Percentiles rank a stretch among this genome's conserved stretches.
Conservation (phyloP, 768 basidiomycete genomes). For the Amanita fuliginea region DNA sequence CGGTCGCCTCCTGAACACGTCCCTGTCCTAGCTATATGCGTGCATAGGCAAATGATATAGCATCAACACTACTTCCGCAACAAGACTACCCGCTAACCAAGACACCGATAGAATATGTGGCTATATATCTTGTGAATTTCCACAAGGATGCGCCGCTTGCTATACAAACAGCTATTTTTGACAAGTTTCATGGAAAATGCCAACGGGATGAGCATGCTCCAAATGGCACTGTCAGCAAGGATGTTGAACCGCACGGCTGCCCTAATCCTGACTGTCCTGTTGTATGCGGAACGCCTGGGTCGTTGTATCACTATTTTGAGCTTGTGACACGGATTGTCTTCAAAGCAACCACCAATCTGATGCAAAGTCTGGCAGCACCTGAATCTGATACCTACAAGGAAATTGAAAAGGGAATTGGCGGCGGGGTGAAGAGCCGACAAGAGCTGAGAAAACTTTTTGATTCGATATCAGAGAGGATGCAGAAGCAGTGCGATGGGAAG, state of each 20-base stretch:
- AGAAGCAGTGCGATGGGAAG: slow-evolving; percentile 33
- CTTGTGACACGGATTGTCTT: slow-evolving; percentile 38
- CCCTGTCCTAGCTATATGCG: slow-evolving; percentile 1
- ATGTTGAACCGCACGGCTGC: slow-evolving; percentile 55
- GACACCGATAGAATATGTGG: slow-evolving; percentile 22
- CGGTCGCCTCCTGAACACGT: background rate
- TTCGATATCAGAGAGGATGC: slow-evolving; percentile 18
- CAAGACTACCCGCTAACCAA: slow-evolving; percentile 3
- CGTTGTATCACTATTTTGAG: slow-evolving; percentile 57
- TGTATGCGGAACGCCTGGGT: slow-evolving; percentile 76
- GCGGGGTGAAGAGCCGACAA: slow-evolving; percentile 5
- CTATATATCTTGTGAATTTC: slow-evolving; percentile 38
- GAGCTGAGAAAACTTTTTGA: slow-evolving; percentile 21
- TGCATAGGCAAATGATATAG: slow-evolving; percentile 8
- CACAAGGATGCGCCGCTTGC: slow-evolving; percentile 27
- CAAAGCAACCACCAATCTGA: slow-evolving; percentile 24
- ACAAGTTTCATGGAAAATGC: slow-evolving; percentile 74
- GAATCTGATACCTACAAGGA: slow-evolving; percentile 28
- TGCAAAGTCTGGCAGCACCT: slow-evolving; percentile 24
- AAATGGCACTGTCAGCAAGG: slow-evolving; percentile 16
- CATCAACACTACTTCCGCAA: slow-evolving; percentile 6
- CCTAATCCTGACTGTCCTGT: slow-evolving; percentile 74
- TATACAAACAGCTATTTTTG: slow-evolving; percentile 52
- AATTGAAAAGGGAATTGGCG: slow-evolving; percentile 22
- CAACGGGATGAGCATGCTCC: slow-evolving; percentile 17